Evolutionary conservation across 2,329 filamentous ascomycete genomes (phyloP).

Genomic region (Whalleya microplaca): DNA sequence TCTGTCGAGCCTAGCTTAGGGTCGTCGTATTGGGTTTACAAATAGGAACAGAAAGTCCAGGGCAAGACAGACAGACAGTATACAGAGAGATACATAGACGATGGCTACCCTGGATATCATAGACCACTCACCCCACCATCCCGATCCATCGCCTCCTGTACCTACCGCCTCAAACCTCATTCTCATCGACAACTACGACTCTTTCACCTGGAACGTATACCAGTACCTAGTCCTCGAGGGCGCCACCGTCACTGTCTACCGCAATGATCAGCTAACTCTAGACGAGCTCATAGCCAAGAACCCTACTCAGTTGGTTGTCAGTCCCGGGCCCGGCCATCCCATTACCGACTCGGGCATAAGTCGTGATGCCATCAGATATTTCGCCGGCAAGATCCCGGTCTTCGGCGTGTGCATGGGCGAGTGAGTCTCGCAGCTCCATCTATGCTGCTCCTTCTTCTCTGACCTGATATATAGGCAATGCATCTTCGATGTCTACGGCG

Average conservation of each 20-base stretch:
- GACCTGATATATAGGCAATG: slow-evolving; percentile 67
- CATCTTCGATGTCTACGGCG: slow-evolving; percentile 92
- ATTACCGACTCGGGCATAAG: slow-evolving; percentile 90
- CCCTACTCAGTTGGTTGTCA: slow-evolving; percentile 92
- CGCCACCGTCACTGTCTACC: slow-evolving; percentile 83
- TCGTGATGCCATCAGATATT: slow-evolving; percentile 87
- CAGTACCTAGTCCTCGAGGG: slow-evolving; percentile 98
- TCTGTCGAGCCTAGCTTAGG: no score
- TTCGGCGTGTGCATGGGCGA: slow-evolving; percentile 99
- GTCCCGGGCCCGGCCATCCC: slow-evolving; percentile 93
- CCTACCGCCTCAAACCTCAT: slow-evolving; percentile 86
- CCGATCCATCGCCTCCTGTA: slow-evolving; percentile 72
- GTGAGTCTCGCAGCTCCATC: slow-evolving; percentile 51
- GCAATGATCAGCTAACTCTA: slow-evolving; percentile 89
- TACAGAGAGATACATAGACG: slow-evolving; percentile 37
- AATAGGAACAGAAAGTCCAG: neutral
- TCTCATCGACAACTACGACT: slow-evolving; percentile 98
- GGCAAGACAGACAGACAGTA: neutral
- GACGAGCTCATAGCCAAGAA: slow-evolving; percentile 81
- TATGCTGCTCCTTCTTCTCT: slow-evolving; percentile 7
- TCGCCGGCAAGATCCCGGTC: slow-evolving; percentile 91
- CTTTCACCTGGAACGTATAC: slow-evolving; percentile 99
- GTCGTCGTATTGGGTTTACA: no score
- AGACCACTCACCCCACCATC: slow-evolving; percentile 88
- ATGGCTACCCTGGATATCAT: slow-evolving; percentile 51